phyloP scores from a whole-genome alignment of 2,329 filamentous ascomycete genomes.

The Rutstroemia sp. region DNA sequence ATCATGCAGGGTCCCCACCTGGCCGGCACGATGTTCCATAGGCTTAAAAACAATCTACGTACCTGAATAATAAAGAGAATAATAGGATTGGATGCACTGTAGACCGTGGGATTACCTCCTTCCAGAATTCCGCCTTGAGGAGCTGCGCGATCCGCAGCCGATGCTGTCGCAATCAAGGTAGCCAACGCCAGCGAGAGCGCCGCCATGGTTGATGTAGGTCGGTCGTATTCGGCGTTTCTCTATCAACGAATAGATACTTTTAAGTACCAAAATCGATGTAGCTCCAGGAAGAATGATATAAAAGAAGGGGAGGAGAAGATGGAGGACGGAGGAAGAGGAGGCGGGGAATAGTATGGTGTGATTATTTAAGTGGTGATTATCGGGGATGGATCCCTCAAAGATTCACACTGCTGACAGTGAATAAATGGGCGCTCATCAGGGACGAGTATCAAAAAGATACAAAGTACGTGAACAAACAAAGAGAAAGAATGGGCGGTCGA shows the following conservation, averaged over 20 bases:
- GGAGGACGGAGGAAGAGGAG: not conserved
- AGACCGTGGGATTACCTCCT: constrained; percentile 51
- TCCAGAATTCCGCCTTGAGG: constrained; percentile 58
- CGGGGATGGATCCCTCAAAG: too few species aligned
- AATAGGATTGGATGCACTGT: constrained; percentile 57
- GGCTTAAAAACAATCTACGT: constrained; percentile 14
- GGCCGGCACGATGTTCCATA: not conserved
- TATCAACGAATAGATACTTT: not conserved
- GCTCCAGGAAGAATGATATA: not conserved
- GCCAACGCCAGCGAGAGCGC: not conserved
- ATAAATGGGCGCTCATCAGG: not conserved
- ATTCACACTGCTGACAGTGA: not conserved
- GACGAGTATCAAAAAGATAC: not conserved
- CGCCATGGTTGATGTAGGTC: not conserved
- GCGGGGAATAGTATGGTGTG: not conserved
- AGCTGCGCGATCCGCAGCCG: constrained; percentile 15
- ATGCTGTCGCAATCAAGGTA: constrained; percentile 2
- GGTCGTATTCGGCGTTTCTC: too few species aligned
- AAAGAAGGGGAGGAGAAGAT: not conserved
- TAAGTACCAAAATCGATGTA: not conserved
- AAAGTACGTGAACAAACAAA: not conserved
- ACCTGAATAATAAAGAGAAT: constrained; percentile 65
- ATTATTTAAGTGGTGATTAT: not conserved
- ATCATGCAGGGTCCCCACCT: not conserved
- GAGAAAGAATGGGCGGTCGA: too few species aligned